These are phyloP conservation scores for Penicillium sp. DNA, from an alignment of 2,329 filamentous ascomycete species.

Conservation along the genomic window DNA sequence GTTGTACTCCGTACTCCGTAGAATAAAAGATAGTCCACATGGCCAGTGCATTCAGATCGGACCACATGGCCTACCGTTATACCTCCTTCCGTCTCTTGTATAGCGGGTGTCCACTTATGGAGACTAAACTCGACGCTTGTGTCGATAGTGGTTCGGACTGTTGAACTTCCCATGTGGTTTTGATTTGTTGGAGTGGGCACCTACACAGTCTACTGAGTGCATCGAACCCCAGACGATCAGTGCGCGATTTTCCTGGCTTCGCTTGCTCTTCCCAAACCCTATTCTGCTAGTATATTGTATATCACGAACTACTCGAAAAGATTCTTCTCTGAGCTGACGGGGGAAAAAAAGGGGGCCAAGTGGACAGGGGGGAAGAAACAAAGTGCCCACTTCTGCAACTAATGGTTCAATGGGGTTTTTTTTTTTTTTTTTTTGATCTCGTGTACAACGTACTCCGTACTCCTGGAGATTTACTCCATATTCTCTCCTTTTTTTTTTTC, in stretches of 20 bases:
- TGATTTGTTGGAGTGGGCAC: background rate
- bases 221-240: slow-evolving; percentile 1
- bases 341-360: background rate
- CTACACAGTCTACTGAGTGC: background rate
- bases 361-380: background rate
- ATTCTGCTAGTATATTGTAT: background rate
- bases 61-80: slow-evolving; percentile 3
- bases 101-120: background rate
- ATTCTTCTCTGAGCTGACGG: background rate
- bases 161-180: background rate
- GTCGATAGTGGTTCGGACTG: background rate
- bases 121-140: slow-evolving; percentile 1
- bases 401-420: background rate
- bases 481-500: background rate
- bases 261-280: slow-evolving; percentile 2
- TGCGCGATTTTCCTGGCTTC: background rate
- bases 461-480: background rate
- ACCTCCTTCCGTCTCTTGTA: background rate
- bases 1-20: background rate
- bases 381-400: slow-evolving; percentile 1
- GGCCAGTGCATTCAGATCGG: slow-evolving; percentile 1
- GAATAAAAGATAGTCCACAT: background rate
- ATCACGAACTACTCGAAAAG: slow-evolving; percentile 4
- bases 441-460: background rate
- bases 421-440: background rate